These are phyloP conservation scores for Zanthoxylum bungeanum DNA, from an alignment of 345 rosid species.

Conservation along the genomic window DNA sequence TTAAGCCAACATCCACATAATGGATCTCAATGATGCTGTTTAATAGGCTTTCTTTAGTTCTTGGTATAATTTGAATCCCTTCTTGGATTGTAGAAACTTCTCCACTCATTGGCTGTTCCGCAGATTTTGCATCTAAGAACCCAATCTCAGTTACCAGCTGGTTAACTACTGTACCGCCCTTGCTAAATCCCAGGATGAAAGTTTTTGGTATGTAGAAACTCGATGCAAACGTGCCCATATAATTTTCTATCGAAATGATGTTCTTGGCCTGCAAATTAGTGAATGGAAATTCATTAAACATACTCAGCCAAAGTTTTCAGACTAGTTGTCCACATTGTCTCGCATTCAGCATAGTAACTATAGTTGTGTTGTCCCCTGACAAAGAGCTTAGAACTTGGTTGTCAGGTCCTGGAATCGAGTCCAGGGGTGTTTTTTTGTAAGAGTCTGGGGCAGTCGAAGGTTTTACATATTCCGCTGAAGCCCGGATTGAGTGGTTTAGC, in stretches of 20 bases:
- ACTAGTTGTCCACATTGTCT: background rate
- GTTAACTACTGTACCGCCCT: slow-evolving; percentile 84
- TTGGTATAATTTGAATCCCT: slow-evolving; percentile 43
- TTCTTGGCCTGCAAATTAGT: slow-evolving; percentile 42
- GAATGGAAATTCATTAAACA: no score
- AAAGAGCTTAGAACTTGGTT: no score
- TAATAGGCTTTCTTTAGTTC: slow-evolving; percentile 45
- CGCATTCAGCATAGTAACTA: background rate
- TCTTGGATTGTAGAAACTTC: slow-evolving; percentile 17
- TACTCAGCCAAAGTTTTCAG: background rate
- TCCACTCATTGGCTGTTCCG: slow-evolving; percentile 14
- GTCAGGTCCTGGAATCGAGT: no score
- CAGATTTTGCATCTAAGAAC: slow-evolving; percentile 19
- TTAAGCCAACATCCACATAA: slow-evolving; percentile 84
- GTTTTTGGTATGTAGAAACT: slow-evolving; percentile 39
- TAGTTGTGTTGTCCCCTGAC: no score
- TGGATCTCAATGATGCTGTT: slow-evolving; percentile 64
- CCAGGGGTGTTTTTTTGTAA: no score
- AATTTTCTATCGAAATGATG: slow-evolving; percentile 24
- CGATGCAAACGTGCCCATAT: slow-evolving; percentile 5
- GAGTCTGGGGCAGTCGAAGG: no score
- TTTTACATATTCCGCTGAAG: no score
- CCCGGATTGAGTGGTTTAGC: no score
- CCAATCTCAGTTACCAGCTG: slow-evolving; percentile 75
- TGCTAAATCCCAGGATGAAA: slow-evolving; percentile 75